These are phyloP conservation scores for Phoma sp. DNA, from an alignment of 2,329 filamentous ascomycete species.

Conservation along the genomic window DNA sequence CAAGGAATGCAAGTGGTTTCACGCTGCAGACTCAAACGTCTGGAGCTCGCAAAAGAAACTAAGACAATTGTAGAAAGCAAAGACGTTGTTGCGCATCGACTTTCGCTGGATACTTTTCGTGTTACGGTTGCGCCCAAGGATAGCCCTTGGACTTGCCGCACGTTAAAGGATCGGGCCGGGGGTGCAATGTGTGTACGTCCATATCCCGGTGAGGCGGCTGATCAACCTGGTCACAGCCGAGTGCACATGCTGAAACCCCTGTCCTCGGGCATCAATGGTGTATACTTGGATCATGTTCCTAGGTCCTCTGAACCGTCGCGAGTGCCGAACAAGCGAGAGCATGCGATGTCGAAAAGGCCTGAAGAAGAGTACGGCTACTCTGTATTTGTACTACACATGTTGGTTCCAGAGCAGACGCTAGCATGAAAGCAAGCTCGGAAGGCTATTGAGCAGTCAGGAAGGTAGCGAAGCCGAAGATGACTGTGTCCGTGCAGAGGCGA, in stretches of 20 bases:
- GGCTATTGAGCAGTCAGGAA: conserved; percentile 24
- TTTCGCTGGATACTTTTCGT: conserved; percentile 1
- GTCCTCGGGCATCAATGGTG: conserved; percentile 11
- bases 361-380: conserved; percentile 1
- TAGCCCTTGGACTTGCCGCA: conserved; percentile 15
- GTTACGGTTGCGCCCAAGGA: conserved; percentile 10
- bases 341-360: conserved; percentile 7
- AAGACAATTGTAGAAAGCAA: conserved; percentile 16
- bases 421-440: conserved; percentile 34
- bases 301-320: background rate
- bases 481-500: conserved; percentile 41
- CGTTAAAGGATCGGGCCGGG: conserved; percentile 20
- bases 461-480: conserved; percentile 32
- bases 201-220: conserved; percentile 16
- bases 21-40: conserved; percentile 8
- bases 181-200: conserved; percentile 8
- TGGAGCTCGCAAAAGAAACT: conserved; percentile 10
- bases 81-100: conserved; percentile 7
- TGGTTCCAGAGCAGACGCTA: conserved; percentile 24
- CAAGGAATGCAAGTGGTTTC: conserved; percentile 16
- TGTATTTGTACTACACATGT: conserved; percentile 40
- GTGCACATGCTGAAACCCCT: conserved; percentile 8
- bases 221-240: conserved; percentile 14
- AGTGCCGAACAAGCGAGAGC: conserved; percentile 6
- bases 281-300: background rate